Percentiles rank a stretch among this genome's conserved stretches.
Conservation (phyloP, 805 yeast species). For the Starmerella gropengiesseri region DNA sequence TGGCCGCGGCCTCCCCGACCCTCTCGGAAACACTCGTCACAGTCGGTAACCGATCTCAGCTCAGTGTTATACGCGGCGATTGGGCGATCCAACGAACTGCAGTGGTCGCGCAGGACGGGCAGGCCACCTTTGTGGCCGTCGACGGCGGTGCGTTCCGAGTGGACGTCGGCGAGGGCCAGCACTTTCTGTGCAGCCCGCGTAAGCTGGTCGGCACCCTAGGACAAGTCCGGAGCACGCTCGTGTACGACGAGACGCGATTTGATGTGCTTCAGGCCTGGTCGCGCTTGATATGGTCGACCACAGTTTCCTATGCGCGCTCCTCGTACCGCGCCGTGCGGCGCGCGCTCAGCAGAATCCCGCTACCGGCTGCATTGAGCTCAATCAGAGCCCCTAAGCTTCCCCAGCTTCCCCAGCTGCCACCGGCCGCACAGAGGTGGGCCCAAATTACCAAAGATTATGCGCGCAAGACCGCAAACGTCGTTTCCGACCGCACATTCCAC, state of each 20-base stretch:
- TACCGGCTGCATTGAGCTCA: not conserved
- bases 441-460: not conserved
- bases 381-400: not conserved
- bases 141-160: slow-evolving; percentile 16
- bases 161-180: slow-evolving; percentile 14
- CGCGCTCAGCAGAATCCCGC: not conserved
- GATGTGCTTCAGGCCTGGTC: slow-evolving; percentile 8
- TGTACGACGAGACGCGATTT: slow-evolving; percentile 13
- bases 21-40: slow-evolving; percentile 5
- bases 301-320: not conserved
- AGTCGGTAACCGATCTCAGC: not conserved
- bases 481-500: slow-evolving; percentile 3
- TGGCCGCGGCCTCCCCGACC: slow-evolving; percentile 6
- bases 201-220: slow-evolving; percentile 13
- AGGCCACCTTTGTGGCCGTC: slow-evolving; percentile 4
- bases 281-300: not conserved
- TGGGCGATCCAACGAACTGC: slow-evolving; percentile 7
- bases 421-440: not conserved
- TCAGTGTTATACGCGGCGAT: not conserved
- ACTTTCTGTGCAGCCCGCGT: slow-evolving; percentile 11
- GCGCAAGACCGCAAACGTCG: not conserved
- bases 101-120: slow-evolving; percentile 6
- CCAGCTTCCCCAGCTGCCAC: not conserved
- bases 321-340: not conserved
- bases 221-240: not conserved